Evolutionary conservation across 257 asterid genomes (phyloP), one percentile per base, ranked within the genome.

Genomic region (Thymus mandschuricus): DNA sequence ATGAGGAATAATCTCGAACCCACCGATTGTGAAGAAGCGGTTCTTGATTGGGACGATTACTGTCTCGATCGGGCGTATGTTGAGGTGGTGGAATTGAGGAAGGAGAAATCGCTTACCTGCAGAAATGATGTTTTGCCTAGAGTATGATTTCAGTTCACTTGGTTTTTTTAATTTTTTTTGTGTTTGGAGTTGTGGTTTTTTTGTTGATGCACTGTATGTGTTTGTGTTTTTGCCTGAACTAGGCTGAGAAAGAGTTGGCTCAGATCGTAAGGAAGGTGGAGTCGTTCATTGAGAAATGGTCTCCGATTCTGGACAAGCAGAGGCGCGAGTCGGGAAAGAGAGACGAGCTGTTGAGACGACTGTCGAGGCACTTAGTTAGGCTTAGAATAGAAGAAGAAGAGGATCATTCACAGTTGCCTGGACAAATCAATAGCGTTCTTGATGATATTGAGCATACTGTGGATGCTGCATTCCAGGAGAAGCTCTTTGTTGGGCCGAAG

Each of bases 51-150:
- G 69, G 56, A 64, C 29, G 69, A 45, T 4, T 44, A 44, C 56
- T 10, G 7, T 28, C 40, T 44, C 3, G 69, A 64, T 64, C 56
- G 69, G 28, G 69, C 69, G 44, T 44, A 40, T 27, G 56, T 64
- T 28, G 69, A 70, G 68, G 60, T 70, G 34, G 40, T 58, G 55
- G 76, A 71, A n/a, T 29, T 60, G 55, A 61, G 63, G n/a, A 71
- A 61, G 13, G 76, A 71, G 56, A 71, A 51, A 44, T 58, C 68
- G 33, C 27, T 45, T 57, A 48, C 57, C 44, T 58, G 74, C 57
- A 57, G 15, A 43, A 44, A 60, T 9, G 75, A 30, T 4, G 15
- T 30, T 70, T 35, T 46, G 51, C 68, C 60, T 33, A 49, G 60
- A 1, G 75, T 70, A 58, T 21, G 75, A 21, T 59, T 59, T 45